A percentile compares a stretch with the other conserved stretches of the same genome.
Conservation (phyloP, 2,329 filamentous ascomycete genomes). For the Dactylellina haptotyla region DNA sequence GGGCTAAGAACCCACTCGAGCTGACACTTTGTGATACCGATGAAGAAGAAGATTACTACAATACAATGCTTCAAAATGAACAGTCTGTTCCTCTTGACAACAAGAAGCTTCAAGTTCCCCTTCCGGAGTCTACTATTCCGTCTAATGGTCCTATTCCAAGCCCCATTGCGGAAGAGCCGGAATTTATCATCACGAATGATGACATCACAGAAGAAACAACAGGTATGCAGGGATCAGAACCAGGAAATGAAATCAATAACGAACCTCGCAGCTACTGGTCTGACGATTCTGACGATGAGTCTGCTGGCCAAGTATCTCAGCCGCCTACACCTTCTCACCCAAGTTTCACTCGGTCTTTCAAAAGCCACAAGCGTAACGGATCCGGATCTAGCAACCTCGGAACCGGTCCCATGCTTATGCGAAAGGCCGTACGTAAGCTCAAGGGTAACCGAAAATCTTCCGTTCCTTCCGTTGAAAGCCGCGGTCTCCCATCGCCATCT, state of each 20-base stretch:
- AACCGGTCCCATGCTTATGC: constrained; percentile 46
- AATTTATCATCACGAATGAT: neutral
- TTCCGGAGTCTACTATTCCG: neutral
- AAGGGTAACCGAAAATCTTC: constrained; percentile 35
- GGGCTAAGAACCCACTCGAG: constrained; percentile 49
- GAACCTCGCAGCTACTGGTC: constrained; percentile 45
- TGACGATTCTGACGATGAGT: constrained; percentile 32
- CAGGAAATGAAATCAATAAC: neutral
- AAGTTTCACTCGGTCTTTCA: constrained; percentile 2
- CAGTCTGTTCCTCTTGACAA: neutral
- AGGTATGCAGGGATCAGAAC: neutral
- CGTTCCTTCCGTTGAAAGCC: constrained; percentile 7
- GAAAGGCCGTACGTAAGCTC: constrained; percentile 38
- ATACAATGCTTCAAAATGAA: neutral
- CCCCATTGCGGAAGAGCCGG: constrained; percentile 29
- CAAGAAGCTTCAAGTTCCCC: neutral
- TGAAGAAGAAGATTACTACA: neutral
- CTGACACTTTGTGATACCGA: constrained; percentile 34
- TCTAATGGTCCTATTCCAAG: neutral
- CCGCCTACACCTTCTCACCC: constrained; percentile 20
- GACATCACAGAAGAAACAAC: neutral
- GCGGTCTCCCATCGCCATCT: neutral
- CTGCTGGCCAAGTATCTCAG: constrained; percentile 1
- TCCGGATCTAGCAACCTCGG: constrained; percentile 48
- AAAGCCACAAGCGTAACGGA: constrained; percentile 36